Evolutionary conservation across 768 basidiomycete genomes (phyloP), one percentile per base, ranked within the genome.

Genomic region (Gymnopilus junonius): DNA sequence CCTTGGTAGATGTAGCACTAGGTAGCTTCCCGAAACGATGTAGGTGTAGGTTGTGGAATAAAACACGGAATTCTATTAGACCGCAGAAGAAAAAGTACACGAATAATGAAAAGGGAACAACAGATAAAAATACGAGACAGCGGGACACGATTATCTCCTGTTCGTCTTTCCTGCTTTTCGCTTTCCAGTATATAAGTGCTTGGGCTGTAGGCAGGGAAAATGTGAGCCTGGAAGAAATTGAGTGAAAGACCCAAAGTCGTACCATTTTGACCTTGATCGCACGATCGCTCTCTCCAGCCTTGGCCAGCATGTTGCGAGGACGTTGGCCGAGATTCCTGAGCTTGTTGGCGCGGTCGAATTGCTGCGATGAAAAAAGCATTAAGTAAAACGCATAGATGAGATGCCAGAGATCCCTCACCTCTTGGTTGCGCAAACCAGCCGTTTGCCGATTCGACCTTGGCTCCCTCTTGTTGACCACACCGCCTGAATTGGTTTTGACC

Each of bases 271-370:
- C 83, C 71, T 80, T 84, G 78, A 94, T 94, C 11, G 84, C 84
- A 67, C 93, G 88, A 79, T 96, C 94, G 62, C 86, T 82, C 83
- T 99, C 97, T 62, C 93, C 93, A 39, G 95, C 96, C 74, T 91
- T 94, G 25, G 94, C 97, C 45, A 88, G 83, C 82, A 88, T 87
- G 75, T 97, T 97, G 63, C 94, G 90, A 58, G 85, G 85, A 67
- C 97, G 84, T 74, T 97, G 95, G 6, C 90, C 90, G 58, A 97
- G 85, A 70, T 94, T 93, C 67, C 93, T 91, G 61, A 98, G 82
- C 71, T 90, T 87, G 74, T 86, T 79, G 17, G 97, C 93, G 72
- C 89, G 90, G 63, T 87, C 81, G 32, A 83, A 87, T 89, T 97
- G 94, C 89, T 93, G 63, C 7, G 11, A 29, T 57, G 48, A 55